These are phyloP conservation scores for Babesia bovis DNA, from an alignment of 169 alveolate species.

Conservation along the genomic window DNA sequence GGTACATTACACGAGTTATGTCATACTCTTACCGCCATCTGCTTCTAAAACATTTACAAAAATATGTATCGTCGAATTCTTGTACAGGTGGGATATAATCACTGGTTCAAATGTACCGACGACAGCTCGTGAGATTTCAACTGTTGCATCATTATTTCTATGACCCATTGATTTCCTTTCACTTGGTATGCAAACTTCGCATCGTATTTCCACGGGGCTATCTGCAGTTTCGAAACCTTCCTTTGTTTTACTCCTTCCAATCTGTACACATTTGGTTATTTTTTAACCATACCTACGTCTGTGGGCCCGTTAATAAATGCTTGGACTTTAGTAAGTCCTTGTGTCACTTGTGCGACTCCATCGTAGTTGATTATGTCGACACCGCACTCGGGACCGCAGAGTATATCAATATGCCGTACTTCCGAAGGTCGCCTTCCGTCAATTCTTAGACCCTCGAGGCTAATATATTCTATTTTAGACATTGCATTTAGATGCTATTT, in stretches of 20 bases:
- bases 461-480: slow-evolving; percentile 70
- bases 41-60: slow-evolving; percentile 61
- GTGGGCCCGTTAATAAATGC: slow-evolving; percentile 63
- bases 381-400: slow-evolving; percentile 66
- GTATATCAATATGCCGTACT: slow-evolving; percentile 67
- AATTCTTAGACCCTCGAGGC: slow-evolving; percentile 75
- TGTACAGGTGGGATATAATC: slow-evolving; percentile 44
- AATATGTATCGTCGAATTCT: slow-evolving; percentile 27
- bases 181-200: slow-evolving; percentile 47
- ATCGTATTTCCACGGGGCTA: slow-evolving; percentile 46
- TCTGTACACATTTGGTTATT: background rate
- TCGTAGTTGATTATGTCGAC: slow-evolving; percentile 48
- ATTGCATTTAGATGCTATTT: slow-evolving; percentile 3
- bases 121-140: slow-evolving; percentile 39
- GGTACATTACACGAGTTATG: slow-evolving; percentile 22
- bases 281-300: slow-evolving; percentile 22
- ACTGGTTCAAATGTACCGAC: slow-evolving; percentile 36
- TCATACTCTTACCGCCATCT: slow-evolving; percentile 65
- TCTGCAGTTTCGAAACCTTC: slow-evolving; percentile 12
- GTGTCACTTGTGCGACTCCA: slow-evolving; percentile 58
- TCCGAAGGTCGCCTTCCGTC: slow-evolving; percentile 76
- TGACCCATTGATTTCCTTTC: slow-evolving; percentile 30
- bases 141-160: slow-evolving; percentile 23
- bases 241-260: slow-evolving; percentile 3
- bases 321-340: slow-evolving; percentile 56